These are phyloP conservation scores for Trichoderma simmonsii DNA, from an alignment of 2,329 filamentous ascomycete genomes.

Conservation along the genomic window DNA sequence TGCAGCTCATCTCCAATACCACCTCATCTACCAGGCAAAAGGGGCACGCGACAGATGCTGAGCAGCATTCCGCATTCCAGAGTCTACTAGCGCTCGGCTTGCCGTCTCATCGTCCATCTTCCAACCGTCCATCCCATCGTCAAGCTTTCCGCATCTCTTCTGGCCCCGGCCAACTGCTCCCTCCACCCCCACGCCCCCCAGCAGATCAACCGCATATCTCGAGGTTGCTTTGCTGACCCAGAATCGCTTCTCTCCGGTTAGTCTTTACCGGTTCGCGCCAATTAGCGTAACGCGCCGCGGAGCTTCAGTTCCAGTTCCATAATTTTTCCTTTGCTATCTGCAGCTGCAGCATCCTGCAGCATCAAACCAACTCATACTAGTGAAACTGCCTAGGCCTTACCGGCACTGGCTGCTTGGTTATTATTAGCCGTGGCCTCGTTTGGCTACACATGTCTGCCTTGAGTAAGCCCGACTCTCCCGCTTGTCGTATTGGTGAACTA, in stretches of 20 bases:
- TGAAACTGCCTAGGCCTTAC: constrained; percentile 11
- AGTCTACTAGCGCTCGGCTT: neutral
- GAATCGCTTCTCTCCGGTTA: neutral
- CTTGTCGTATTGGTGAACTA: neutral
- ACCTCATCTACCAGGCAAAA: constrained; percentile 1
- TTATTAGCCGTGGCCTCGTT: constrained; percentile 2
- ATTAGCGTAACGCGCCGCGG: constrained; percentile 3
- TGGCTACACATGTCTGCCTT: constrained; percentile 4
- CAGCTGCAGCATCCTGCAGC: constrained; percentile 5
- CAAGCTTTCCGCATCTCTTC: neutral
- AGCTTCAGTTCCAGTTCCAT: constrained; percentile 6
- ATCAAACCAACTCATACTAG: constrained; percentile 9
- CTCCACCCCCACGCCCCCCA: neutral
- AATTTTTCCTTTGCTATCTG: neutral
- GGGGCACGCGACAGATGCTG: constrained; percentile 2
- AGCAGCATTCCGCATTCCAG: constrained; percentile 3
- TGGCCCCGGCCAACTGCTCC: neutral
- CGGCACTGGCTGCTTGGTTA: neutral
- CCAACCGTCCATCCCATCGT: neutral
- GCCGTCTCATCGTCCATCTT: neutral
- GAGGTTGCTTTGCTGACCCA: neutral
- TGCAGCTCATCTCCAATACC: constrained; percentile 7
- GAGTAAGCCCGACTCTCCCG: constrained; percentile 16
- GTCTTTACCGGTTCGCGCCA: neutral
- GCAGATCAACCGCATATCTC: neutral